A percentile compares a stretch with the other conserved stretches of the same genome.
Conservation (phyloP, 371 early-diverging fungal genomes). For the Mortierella sp. region DNA sequence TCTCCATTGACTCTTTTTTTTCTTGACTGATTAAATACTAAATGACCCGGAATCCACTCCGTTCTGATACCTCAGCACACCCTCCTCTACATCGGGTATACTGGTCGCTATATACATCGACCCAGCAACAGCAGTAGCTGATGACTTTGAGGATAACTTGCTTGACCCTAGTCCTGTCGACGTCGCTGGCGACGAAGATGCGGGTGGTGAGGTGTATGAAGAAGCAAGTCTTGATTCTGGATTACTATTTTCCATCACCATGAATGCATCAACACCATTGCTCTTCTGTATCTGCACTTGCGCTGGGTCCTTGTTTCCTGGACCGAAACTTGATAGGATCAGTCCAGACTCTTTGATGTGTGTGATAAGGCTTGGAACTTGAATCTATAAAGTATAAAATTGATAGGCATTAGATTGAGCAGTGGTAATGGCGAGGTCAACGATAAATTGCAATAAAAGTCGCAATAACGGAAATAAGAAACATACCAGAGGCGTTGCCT, state of each 20-base stretch:
- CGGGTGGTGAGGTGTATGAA: neutral
- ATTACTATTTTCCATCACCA: conserved; percentile 62
- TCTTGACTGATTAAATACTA: conserved; percentile 6
- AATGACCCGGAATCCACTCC: conserved; percentile 50
- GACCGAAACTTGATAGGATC: conserved; percentile 89
- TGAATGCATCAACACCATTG: conserved; percentile 91
- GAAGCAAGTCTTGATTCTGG: conserved; percentile 1
- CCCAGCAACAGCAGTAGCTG: conserved; percentile 15
- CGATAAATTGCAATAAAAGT: no score
- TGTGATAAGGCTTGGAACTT: conserved; percentile 88
- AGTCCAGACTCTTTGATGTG: conserved; percentile 93
- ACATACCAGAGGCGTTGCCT: conserved; percentile 86
- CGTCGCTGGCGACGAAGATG: neutral
- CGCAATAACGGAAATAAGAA: no score
- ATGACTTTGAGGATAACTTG: conserved; percentile 3
- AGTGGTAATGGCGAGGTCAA: no score
- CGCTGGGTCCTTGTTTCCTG: conserved; percentile 70
- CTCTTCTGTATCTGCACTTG: conserved; percentile 78
- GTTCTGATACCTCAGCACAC: conserved; percentile 50
- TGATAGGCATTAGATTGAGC: conserved; percentile 66
- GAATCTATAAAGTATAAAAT: conserved; percentile 87
- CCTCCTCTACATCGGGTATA: conserved; percentile 48
- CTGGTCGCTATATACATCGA: conserved; percentile 40
- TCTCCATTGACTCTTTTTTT: neutral
- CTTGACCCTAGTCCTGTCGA: conserved; percentile 7